Percentiles rank a stretch among this genome's conserved stretches.
Evolutionary conservation across 2,329 filamentous ascomycete genomes (phyloP).

Genomic region (Chrysoporthe deuterocubensis): DNA sequence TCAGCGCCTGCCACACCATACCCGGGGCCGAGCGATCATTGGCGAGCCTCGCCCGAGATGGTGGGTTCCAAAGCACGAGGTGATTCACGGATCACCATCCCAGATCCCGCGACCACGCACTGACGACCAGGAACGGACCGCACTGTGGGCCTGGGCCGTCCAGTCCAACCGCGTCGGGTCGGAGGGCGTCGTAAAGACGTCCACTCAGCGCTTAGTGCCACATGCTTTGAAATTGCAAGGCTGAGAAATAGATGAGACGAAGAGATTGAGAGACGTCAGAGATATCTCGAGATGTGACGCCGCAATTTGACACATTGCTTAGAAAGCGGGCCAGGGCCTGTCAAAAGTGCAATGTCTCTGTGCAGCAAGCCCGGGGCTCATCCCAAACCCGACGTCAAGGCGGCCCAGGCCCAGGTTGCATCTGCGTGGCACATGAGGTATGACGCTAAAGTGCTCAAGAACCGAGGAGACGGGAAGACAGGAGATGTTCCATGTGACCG

Average conservation of each 20-base stretch:
- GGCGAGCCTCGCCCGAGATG: conserved; percentile 27
- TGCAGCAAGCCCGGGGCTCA: conserved; percentile 6
- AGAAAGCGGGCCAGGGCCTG: not conserved
- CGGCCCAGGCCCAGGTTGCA: not conserved
- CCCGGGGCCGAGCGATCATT: conserved; percentile 1
- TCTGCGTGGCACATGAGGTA: conserved; percentile 12
- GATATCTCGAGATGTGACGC: conserved; percentile 21
- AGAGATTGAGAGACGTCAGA: conserved; percentile 16
- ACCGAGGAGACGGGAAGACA: not conserved
- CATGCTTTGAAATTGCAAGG: conserved; percentile 22
- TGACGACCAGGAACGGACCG: conserved; percentile 3
- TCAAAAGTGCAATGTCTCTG: not conserved
- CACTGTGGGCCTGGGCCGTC: conserved; percentile 14
- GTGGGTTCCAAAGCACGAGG: conserved; percentile 14
- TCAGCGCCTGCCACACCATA: conserved; percentile 1
- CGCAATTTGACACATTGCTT: conserved; percentile 24
- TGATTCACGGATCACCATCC: conserved; percentile 14
- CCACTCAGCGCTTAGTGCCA: conserved; percentile 13
- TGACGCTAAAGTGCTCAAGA: not conserved
- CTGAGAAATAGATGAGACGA: conserved; percentile 21
- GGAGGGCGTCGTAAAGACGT: conserved; percentile 8
- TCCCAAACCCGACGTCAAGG: conserved; percentile 9
- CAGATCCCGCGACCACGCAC: not conserved
- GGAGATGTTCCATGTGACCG: conserved; percentile 13
- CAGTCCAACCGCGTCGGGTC: not conserved